These are phyloP conservation scores for Purshia tridentata DNA, from an alignment of 306 rosid species.

Conservation along the genomic window DNA sequence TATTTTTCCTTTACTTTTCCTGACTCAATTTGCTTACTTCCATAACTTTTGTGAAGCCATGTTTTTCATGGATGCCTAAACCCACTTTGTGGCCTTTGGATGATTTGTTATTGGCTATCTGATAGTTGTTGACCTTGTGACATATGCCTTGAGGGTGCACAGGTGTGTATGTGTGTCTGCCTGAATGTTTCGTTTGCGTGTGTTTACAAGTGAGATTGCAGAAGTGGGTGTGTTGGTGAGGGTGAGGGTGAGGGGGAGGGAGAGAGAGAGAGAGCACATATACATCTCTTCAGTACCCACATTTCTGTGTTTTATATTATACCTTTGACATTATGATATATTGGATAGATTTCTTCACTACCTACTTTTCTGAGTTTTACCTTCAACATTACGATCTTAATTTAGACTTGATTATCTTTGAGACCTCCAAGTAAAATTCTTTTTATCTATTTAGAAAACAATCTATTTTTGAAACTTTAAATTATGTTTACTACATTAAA, in stretches of 20 bases:
- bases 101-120: not conserved
- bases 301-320: not conserved
- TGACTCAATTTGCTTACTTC: not conserved
- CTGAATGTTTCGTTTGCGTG: not conserved
- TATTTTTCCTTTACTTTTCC: not conserved
- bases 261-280: not conserved
- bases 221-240: not conserved
- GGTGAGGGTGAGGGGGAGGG: not conserved
- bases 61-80: not conserved
- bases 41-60: not conserved
- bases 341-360: not conserved
- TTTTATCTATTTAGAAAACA: not conserved
- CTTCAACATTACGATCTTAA: conserved; percentile 1
- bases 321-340: not conserved
- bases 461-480: not conserved
- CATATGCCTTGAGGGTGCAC: not conserved
- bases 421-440: not conserved
- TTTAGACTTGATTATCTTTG: not conserved
- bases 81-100: not conserved
- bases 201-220: conserved; percentile 5
- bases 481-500: not conserved
- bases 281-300: not conserved
- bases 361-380: not conserved
- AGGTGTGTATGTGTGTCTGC: not conserved
- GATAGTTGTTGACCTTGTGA: not conserved